phyloP scores from a whole-genome alignment of 371 early-diverging fungal genomes.

The Mucor circinelloides region DNA sequence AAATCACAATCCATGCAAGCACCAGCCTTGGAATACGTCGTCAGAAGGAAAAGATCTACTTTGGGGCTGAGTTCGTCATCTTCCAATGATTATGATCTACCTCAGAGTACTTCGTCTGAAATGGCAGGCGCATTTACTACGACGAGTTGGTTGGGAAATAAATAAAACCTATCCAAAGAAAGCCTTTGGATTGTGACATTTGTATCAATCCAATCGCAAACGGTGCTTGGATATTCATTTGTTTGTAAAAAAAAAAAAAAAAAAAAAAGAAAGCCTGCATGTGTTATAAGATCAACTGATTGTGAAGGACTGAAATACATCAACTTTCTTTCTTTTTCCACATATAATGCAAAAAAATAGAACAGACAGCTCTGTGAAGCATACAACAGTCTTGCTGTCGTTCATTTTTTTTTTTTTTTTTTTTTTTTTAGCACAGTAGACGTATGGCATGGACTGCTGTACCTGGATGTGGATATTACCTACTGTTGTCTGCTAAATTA shows the following conservation, averaged over 20 bases:
- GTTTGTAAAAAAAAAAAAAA: no score
- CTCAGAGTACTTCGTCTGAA: constrained; percentile 11
- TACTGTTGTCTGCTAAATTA: no score
- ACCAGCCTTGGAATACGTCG: constrained; percentile 15
- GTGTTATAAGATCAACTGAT: background rate
- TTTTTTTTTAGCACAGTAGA: no score
- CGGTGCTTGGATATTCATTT: no score
- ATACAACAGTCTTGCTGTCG: no score
- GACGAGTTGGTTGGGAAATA: constrained; percentile 27
- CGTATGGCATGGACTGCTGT: background rate
- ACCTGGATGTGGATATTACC: no score
- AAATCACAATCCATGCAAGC: constrained; percentile 14
- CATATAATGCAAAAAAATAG: no score
- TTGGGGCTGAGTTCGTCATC: constrained; percentile 10
- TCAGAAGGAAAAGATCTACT: constrained; percentile 20
- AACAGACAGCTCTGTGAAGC: no score
- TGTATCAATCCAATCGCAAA: background rate
- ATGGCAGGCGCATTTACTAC: constrained; percentile 14
- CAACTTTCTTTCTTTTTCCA: no score
- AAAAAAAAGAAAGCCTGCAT: no score
- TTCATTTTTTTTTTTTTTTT: no score
- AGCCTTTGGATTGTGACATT: background rate
- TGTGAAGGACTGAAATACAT: no score
- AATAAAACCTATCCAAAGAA: background rate
- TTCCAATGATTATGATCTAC: constrained; percentile 12